Evolutionary conservation across 257 asterid genomes (phyloP).

Genomic region (Hygrophila difformis): DNA sequence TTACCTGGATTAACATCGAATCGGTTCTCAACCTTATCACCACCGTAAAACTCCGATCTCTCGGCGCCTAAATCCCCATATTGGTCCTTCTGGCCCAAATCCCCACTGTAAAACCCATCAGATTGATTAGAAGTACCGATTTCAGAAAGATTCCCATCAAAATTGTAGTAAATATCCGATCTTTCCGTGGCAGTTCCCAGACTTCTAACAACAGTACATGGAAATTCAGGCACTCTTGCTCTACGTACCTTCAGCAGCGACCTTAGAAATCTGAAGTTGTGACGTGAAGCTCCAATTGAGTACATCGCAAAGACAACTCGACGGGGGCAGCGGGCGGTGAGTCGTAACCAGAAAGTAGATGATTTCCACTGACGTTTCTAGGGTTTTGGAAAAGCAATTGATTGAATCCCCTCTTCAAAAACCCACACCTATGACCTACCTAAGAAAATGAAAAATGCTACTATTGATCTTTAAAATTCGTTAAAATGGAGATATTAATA

Average conservation of each 20-base stretch:
- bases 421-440: too few species aligned
- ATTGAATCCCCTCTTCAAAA: too few species aligned
- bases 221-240: slow-evolving; percentile 12
- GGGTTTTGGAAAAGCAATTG: slow-evolving; percentile 7
- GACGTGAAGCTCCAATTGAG: slow-evolving; percentile 30
- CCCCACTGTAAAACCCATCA: slow-evolving; percentile 21
- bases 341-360: neutral
- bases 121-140: slow-evolving; percentile 17
- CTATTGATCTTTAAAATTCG: too few species aligned
- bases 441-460: too few species aligned
- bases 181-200: slow-evolving; percentile 42
- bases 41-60: slow-evolving; percentile 6
- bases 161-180: slow-evolving; percentile 21
- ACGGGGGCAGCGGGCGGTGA: slow-evolving; percentile 13
- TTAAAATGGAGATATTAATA: too few species aligned
- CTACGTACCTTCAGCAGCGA: slow-evolving; percentile 34
- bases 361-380: neutral
- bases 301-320: slow-evolving; percentile 37
- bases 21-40: slow-evolving; percentile 9
- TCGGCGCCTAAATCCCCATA: slow-evolving; percentile 10
- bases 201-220: slow-evolving; percentile 18
- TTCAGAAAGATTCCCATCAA: slow-evolving; percentile 22
- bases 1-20: slow-evolving; percentile 3
- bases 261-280: slow-evolving; percentile 28
- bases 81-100: slow-evolving; percentile 6